These are phyloP conservation scores for Erysimum cheiri DNA, from an alignment of 441 rosid species.

Conservation along the genomic window DNA sequence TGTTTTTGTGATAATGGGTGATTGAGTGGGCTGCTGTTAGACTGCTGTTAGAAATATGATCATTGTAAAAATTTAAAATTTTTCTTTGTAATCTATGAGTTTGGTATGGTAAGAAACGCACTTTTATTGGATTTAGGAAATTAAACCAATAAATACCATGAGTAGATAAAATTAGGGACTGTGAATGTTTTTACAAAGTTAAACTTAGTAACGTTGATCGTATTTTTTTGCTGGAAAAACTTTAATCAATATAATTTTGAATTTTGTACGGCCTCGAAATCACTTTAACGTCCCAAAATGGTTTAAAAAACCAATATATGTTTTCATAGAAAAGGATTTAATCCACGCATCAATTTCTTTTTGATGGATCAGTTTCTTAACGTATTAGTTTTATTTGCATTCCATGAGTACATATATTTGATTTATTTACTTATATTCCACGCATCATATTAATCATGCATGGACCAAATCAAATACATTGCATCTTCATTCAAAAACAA, in stretches of 20 bases:
- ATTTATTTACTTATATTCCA: constrained; percentile 20
- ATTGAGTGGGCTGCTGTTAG: background rate
- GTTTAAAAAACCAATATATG: background rate
- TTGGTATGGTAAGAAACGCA: no score
- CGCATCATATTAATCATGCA: background rate
- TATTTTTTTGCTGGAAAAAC: background rate
- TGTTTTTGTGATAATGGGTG: no score
- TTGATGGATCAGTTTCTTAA: background rate
- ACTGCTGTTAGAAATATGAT: background rate
- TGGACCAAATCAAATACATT: background rate
- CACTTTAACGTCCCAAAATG: background rate
- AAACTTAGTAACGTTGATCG: background rate
- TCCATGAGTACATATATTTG: constrained; percentile 7
- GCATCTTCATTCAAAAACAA: no score
- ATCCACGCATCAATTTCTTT: background rate
- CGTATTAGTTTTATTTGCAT: background rate
- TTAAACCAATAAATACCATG: no score
- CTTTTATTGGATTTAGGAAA: no score
- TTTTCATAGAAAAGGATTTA: background rate
- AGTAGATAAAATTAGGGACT: no score
- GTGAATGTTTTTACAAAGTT: background rate
- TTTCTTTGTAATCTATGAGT: background rate
- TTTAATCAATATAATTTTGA: no score
- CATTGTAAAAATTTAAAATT: background rate
- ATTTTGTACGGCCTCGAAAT: no score